Conservation (phyloP, 345 rosid genomes). For the Euphorbia lathyris region DNA sequence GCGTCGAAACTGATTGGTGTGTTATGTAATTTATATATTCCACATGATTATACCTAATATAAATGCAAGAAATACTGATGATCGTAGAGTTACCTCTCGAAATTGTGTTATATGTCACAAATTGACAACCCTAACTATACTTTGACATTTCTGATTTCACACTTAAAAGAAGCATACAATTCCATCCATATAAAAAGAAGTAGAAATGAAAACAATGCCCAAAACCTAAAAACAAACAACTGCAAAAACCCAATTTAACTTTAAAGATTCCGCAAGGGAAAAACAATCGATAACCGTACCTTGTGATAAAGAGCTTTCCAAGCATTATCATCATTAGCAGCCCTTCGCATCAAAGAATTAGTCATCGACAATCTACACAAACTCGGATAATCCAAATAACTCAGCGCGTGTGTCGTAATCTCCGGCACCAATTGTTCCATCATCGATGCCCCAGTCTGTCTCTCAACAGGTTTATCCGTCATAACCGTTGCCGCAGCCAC, state of each 20-base stretch:
- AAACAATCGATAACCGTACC: conserved; percentile 31
- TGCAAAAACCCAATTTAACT: background rate
- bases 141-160: background rate
- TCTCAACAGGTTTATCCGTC: conserved; percentile 37
- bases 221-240: background rate
- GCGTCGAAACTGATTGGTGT: too few relatives aligned
- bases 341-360: conserved; percentile 93
- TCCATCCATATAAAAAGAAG: background rate
- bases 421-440: conserved; percentile 99
- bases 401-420: conserved; percentile 95
- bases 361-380: conserved; percentile 96
- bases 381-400: conserved; percentile 95
- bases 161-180: background rate
- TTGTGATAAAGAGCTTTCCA: conserved; percentile 98
- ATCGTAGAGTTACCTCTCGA: too few relatives aligned
- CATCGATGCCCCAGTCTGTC: conserved; percentile 83
- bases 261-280: background rate
- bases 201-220: background rate
- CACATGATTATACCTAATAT: too few relatives aligned
- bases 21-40: too few relatives aligned
- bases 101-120: too few relatives aligned
- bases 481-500: conserved; percentile 13
- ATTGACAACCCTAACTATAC: background rate
- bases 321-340: conserved; percentile 97
- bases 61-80: too few relatives aligned